Evolutionary conservation across 441 rosid species (phyloP), one percentile per base, ranked within the genome.

Genomic region (Metrosideros polymorpha): DNA sequence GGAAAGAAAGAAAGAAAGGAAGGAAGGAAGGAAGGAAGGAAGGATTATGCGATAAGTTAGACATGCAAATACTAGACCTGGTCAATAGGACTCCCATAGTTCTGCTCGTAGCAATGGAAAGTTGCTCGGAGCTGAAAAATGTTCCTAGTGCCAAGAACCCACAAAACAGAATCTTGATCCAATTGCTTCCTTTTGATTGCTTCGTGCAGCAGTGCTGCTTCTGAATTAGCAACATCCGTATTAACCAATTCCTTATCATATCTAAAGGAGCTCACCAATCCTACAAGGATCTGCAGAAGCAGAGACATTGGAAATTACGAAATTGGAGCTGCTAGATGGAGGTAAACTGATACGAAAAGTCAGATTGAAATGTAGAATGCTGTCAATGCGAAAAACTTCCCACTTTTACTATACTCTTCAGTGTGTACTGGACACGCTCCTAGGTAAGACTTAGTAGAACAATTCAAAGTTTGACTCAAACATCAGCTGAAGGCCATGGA

Each of bases 201-300:
- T 83, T 94, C 95, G 54, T 85, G 93, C 87, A 98, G 84, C 88
- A 90, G 91, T 82, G 84, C 92, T 7, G 98, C 98, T 86, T 96
- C 99, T 22, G 90, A 85, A 10, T 85, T 89, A 82, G 98, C 98
- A 50, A 92, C 89, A 54, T 92, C 92, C 52, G 19, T 32, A 84
- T 93, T 91, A 84, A 93, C 92, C 85, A 87, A 24, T 29, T 94
- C 95, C 89, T 95, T 93, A 57, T 95, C 97, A 83, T 93, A 94
- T 90, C 99, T 93, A 92, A 89, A 95, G 19, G 99, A 90, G 85
- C 95, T 95, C 79, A 92, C 98, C 87, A 98, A 90, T 30, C 92
- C 91, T 89, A 93, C 90, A 85, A 98, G 85, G 86, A 94, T 86
- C 99, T 98, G 94, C 66, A 27, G 42, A 85, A 82, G 50, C 79